Percentiles rank a stretch among this genome's conserved stretches.
These are phyloP conservation scores for Cytospora piceicola DNA, from an alignment of 2,329 filamentous ascomycete genomes.

Conservation along the genomic window DNA sequence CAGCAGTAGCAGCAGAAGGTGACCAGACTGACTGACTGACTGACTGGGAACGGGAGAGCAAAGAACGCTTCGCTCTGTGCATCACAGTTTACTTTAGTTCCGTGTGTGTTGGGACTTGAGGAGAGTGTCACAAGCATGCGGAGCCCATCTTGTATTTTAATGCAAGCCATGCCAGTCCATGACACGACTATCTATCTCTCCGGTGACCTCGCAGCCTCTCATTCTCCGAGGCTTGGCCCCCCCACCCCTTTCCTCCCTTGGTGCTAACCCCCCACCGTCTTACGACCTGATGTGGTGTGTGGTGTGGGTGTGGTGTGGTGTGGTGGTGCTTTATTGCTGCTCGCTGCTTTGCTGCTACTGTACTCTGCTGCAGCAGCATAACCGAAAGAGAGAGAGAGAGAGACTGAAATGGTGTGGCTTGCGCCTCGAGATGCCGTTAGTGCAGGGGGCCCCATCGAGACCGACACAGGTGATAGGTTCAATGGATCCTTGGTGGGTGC, in stretches of 20 bases:
- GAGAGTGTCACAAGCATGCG: conserved; percentile 4
- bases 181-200: background rate
- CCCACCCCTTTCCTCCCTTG: background rate
- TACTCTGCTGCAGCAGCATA: background rate
- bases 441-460: background rate
- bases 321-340: background rate
- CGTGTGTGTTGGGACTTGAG: background rate
- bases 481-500: background rate
- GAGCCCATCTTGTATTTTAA: conserved; percentile 2
- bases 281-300: background rate
- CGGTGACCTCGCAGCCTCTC: conserved; percentile 1
- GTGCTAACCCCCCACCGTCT: conserved; percentile 1
- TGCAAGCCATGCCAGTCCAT: background rate
- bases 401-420: conserved; percentile 11
- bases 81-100: background rate
- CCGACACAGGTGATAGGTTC: background rate
- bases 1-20: conserved; percentile 6
- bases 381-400: background rate
- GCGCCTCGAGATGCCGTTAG: conserved; percentile 1
- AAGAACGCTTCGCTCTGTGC: conserved; percentile 2
- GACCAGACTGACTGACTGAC: conserved; percentile 5
- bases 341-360: background rate
- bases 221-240: background rate
- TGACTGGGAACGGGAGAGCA: conserved; percentile 4
- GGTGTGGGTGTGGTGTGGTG: background rate